Evolutionary conservation across 768 basidiomycete species (phyloP), one percentile per base, ranked within the genome.

Genomic region (Candolleomyces aberdarensis): DNA sequence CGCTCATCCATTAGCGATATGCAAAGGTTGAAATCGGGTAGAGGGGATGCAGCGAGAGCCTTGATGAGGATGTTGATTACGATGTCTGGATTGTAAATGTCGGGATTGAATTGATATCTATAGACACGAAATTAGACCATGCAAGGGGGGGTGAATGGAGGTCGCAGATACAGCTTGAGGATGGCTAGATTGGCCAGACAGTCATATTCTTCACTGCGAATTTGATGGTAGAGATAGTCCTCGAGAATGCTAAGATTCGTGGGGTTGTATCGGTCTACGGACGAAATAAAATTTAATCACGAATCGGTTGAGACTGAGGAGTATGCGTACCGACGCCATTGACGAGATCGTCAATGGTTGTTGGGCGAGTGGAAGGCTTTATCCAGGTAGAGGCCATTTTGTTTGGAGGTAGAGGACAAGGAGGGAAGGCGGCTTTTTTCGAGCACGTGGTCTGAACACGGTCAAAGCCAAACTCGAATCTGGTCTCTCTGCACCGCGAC

Each of bases 21-120:
- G 68, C 92, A 96, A 64, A 98, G 90, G 68, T 92, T 90, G 78
- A 96, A 99, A 72, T 99, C 96, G 59, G 96, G 92, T 49, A 89
- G 83, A 39, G 94, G 93, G 53, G 88, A 82, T 1, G 92, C 85
- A 44, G 92, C 88, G 60, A 97, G 83, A 29, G 94, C 83, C 79
- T 96, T 96, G 72, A 96, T 83, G 70, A 99, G 91, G 74, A 98
- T 92, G 78, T 97, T 93, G 73, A 96, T 82, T 66, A 95, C 91
- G 20, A 96, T 91, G 70, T 96, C 94, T 1, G 93, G 85, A 75
- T 96, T 96, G 75, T 92, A 91, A 26, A 96, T 83, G 71, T 92
- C 88, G 39, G 92, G 85, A 77, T 98, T 98, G 78, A 98, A 98
- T 72, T 98, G 96, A 77, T 98, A 97, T 53, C 94, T 96, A 66